Percentiles rank a stretch among this genome's conserved stretches.
phyloP scores from a whole-genome alignment of 148 eudicot species.

The Vaccinium macrocarpon region DNA sequence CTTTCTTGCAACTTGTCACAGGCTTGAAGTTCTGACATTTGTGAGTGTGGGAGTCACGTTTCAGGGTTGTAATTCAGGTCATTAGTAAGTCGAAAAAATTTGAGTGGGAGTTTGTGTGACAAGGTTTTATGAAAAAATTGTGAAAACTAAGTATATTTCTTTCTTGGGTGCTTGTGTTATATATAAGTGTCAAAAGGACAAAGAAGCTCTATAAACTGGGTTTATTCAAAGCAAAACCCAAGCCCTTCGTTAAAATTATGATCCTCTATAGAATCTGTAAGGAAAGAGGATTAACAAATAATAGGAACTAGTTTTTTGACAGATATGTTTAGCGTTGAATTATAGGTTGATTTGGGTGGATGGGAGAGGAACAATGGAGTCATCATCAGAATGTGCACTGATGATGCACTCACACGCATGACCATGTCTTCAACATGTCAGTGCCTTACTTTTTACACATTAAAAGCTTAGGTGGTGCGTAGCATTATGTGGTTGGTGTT shows the following conservation, averaged over 20 bases:
- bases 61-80: background rate
- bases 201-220: background rate
- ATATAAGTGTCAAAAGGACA: background rate
- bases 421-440: background rate
- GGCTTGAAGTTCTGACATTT: background rate
- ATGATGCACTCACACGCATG: background rate
- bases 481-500: background rate
- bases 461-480: background rate
- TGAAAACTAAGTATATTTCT: background rate
- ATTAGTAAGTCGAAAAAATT: background rate
- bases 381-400: background rate
- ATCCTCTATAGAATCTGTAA: background rate
- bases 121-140: background rate
- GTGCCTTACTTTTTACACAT: background rate
- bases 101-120: background rate
- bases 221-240: background rate
- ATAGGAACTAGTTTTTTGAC: background rate
- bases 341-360: background rate
- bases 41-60: background rate
- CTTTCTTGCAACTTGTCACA: background rate
- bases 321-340: background rate
- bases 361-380: background rate
- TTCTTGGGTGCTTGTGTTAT: background rate
- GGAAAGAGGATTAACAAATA: background rate
- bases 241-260: background rate